Evolutionary conservation across 352 stramenopile genomes (phyloP).

Genomic region (Saprolegnia parasitica): DNA sequence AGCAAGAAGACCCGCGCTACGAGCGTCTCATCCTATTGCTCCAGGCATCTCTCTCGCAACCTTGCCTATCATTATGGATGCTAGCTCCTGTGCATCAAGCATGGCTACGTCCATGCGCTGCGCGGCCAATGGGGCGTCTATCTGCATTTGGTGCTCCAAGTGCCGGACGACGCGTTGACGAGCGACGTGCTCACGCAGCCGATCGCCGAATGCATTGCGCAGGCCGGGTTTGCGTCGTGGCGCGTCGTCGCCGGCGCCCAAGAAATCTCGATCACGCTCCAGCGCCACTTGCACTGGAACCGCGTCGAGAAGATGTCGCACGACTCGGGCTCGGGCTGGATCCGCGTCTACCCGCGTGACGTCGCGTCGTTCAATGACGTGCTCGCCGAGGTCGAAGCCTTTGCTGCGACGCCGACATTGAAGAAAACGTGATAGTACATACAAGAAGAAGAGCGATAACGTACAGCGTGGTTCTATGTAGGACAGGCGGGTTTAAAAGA

Average conservation of each 20-base stretch:
- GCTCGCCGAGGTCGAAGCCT: constrained; percentile 61
- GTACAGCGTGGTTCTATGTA: neutral
- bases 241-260: constrained; percentile 79
- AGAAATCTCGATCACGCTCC: constrained; percentile 83
- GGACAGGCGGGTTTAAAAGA: neutral
- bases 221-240: constrained; percentile 77
- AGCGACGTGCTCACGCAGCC: constrained; percentile 53
- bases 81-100: constrained; percentile 69
- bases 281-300: constrained; percentile 85
- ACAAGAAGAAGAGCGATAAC: too few species aligned
- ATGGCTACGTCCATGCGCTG: constrained; percentile 61
- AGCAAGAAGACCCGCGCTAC: constrained; percentile 84
- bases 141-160: constrained; percentile 76
- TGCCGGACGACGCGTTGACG: constrained; percentile 47
- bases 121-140: constrained; percentile 80
- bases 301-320: constrained; percentile 85
- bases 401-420: constrained; percentile 28
- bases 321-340: constrained; percentile 77
- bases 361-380: constrained; percentile 76
- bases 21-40: constrained; percentile 83
- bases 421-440: constrained; percentile 28
- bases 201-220: constrained; percentile 77
- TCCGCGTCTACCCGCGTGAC: constrained; percentile 77
- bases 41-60: constrained; percentile 32
- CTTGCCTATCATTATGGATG: neutral